Percentiles rank a stretch among this genome's conserved stretches.
Conservation (phyloP, 345 rosid genomes). For the Theobroma cacao region DNA sequence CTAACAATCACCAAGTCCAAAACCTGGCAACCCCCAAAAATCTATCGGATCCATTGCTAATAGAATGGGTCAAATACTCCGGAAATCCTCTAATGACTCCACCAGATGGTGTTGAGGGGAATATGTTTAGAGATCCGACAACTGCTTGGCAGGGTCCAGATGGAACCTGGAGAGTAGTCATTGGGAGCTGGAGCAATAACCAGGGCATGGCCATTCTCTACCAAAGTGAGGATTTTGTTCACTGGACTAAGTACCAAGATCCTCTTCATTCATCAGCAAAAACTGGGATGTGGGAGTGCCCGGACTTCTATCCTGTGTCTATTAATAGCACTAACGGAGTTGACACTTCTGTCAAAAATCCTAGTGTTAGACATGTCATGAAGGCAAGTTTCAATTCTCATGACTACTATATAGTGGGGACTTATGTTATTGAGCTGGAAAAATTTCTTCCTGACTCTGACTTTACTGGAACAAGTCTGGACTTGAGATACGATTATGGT, state of each 20-base stretch:
- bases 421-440: slow-evolving; percentile 39
- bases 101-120: slow-evolving; percentile 33
- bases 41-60: slow-evolving; percentile 54
- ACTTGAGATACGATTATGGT: slow-evolving; percentile 63
- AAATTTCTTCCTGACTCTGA: slow-evolving; percentile 37
- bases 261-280: slow-evolving; percentile 32
- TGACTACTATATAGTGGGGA: slow-evolving; percentile 57
- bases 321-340: slow-evolving; percentile 36
- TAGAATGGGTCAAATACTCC: slow-evolving; percentile 54
- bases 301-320: slow-evolving; percentile 57
- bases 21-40: slow-evolving; percentile 58
- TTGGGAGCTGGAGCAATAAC: slow-evolving; percentile 31
- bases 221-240: slow-evolving; percentile 43
- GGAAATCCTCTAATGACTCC: slow-evolving; percentile 54
- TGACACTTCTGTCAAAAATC: slow-evolving; percentile 41
- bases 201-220: slow-evolving; percentile 49
- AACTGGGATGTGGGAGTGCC: slow-evolving; percentile 74
- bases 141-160: slow-evolving; percentile 55
- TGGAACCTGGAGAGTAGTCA: slow-evolving; percentile 39
- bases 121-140: slow-evolving; percentile 65
- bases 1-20: slow-evolving; percentile 45
- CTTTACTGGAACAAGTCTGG: slow-evolving; percentile 35
- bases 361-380: slow-evolving; percentile 49
- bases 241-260: slow-evolving; percentile 32
- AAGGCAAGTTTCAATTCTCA: slow-evolving; percentile 44